Conservation (phyloP, 208 protist species). For the Leptomonas pyrrhocoris region DNA sequence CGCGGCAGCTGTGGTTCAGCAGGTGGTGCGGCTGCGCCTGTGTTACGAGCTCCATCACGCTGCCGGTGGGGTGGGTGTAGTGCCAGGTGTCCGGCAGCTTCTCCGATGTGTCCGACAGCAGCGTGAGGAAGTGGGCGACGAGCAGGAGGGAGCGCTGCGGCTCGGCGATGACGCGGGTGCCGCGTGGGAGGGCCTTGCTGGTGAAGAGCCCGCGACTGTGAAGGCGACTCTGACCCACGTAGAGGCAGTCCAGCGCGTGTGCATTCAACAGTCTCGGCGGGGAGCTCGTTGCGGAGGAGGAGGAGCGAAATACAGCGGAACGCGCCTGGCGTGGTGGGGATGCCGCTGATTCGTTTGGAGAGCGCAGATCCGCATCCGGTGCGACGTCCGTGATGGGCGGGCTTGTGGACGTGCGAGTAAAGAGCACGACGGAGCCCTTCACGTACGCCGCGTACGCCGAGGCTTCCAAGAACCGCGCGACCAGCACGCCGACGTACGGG, state of each 20-base stretch:
- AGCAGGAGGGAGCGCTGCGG: slow-evolving; percentile 60
- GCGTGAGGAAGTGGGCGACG: slow-evolving; percentile 41
- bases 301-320: background rate
- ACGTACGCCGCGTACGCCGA: slow-evolving; percentile 61
- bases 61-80: slow-evolving; percentile 74
- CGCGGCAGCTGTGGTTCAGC: slow-evolving; percentile 77
- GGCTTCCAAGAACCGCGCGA: slow-evolving; percentile 27
- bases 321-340: too few species aligned
- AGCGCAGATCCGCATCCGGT: background rate
- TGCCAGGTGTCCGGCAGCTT: slow-evolving; percentile 74
- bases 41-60: slow-evolving; percentile 62
- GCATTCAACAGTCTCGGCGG: slow-evolving; percentile 10
- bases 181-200: slow-evolving; percentile 30
- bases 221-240: slow-evolving; percentile 66
- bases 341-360: background rate
- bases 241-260: slow-evolving; percentile 45
- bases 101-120: slow-evolving; percentile 69
- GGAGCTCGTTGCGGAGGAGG: background rate
- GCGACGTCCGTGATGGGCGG: slow-evolving; percentile 24
- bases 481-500: slow-evolving; percentile 21
- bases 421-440: slow-evolving; percentile 49
- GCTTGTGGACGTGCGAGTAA: slow-evolving; percentile 44
- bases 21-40: slow-evolving; percentile 73
- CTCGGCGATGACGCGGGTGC: slow-evolving; percentile 64
- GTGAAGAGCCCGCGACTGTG: slow-evolving; percentile 78